These are phyloP conservation scores for Dryadomyces sulphureus DNA, from an alignment of 2,329 filamentous ascomycete genomes.

Conservation along the genomic window DNA sequence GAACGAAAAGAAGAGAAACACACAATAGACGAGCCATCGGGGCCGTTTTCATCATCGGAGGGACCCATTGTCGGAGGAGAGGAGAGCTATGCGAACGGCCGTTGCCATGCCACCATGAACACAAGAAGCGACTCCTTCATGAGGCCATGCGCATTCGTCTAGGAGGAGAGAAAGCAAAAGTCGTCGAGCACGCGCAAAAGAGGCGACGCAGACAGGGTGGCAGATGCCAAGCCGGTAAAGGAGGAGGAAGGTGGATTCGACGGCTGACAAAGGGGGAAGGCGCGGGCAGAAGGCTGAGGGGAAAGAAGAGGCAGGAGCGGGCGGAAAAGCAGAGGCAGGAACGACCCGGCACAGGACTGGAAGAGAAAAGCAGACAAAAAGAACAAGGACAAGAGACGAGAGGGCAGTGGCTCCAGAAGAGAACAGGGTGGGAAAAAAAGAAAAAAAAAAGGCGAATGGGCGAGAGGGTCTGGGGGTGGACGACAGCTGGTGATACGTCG, in stretches of 20 bases:
- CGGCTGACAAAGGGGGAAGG: background rate
- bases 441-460: background rate
- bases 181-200: background rate
- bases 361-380: background rate
- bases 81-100: background rate
- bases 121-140: background rate
- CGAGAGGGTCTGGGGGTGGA: background rate
- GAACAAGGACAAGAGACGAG: background rate
- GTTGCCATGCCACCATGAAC: constrained; percentile 2
- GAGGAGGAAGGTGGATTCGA: background rate
- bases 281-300: background rate
- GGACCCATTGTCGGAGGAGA: constrained; percentile 24
- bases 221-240: constrained; percentile 1
- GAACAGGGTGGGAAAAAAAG: background rate
- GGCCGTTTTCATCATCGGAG: constrained; percentile 37
- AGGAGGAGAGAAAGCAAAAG: too few relatives aligned
- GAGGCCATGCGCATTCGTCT: background rate
- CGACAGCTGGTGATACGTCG: background rate
- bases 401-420: too few relatives aligned
- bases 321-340: background rate
- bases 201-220: too few relatives aligned
- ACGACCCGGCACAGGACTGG: too few relatives aligned
- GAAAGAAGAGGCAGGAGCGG: background rate
- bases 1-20: constrained; percentile 15
- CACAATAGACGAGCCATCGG: constrained; percentile 65